Conservation (phyloP, 2,329 filamentous ascomycete genomes). For the Penicillium crustosum region DNA sequence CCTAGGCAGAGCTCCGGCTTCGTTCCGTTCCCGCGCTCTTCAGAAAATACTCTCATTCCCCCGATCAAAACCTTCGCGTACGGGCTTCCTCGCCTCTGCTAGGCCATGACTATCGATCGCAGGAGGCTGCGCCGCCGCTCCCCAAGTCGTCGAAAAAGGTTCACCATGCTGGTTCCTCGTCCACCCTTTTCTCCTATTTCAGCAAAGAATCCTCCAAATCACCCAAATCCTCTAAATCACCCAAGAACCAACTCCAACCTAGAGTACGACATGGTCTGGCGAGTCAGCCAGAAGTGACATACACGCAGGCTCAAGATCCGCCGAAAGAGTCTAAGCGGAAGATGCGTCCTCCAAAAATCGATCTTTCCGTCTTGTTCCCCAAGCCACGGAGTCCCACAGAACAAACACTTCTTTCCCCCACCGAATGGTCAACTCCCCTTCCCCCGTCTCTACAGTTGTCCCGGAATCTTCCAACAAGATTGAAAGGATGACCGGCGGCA, state of each 20-base stretch:
- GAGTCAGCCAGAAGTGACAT: slow-evolving; percentile 24
- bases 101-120: slow-evolving; percentile 39
- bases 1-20: slow-evolving; percentile 26
- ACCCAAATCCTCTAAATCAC: slow-evolving; percentile 30
- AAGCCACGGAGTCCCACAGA: slow-evolving; percentile 35
- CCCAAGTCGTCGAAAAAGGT: slow-evolving; percentile 39
- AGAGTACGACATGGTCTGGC: slow-evolving; percentile 20
- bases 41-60: slow-evolving; percentile 24
- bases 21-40: slow-evolving; percentile 27
- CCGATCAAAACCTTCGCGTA: slow-evolving; percentile 36
- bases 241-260: slow-evolving; percentile 24
- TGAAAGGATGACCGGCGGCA: slow-evolving; percentile 21
- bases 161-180: slow-evolving; percentile 45
- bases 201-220: slow-evolving; percentile 45
- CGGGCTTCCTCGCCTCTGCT: slow-evolving; percentile 50
- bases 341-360: slow-evolving; percentile 41
- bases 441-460: slow-evolving; percentile 35
- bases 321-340: slow-evolving; percentile 41
- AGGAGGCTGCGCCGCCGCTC: slow-evolving; percentile 30
- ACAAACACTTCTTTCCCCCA: slow-evolving; percentile 42
- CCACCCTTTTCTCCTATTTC: slow-evolving; percentile 50
- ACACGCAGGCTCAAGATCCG: slow-evolving; percentile 23
- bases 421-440: slow-evolving; percentile 42
- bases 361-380: slow-evolving; percentile 45
- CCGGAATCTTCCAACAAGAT: slow-evolving; percentile 32